Evolutionary conservation across 768 basidiomycete genomes (phyloP), one percentile per base, ranked within the genome.

Genomic region (Boletus tomentosulus): DNA sequence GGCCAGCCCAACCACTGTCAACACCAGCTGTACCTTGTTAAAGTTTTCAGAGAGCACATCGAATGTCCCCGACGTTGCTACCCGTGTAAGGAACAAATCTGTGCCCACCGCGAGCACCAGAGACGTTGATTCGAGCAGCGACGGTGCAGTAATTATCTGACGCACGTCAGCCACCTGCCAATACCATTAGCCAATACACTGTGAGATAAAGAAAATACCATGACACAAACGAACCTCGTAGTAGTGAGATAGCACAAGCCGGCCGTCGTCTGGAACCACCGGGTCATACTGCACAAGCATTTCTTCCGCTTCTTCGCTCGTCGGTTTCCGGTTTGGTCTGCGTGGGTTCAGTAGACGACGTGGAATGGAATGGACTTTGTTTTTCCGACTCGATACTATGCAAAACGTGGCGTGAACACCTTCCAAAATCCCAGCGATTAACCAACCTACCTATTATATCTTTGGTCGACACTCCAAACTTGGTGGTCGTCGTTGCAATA

Each of bases 21-120:
- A 70, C 57, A 95, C 82, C 24, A 98, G 76, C 69, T 98, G 96
- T 1, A 74, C 77, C 75, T 98, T 97, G 75, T 98, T 98, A 71
- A 98, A 98, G 63, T 77, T 85, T 68, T 94, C 89, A 62, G 82
- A 91, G 8, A 98, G 80, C 25, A 97, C 85, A 65, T 98, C 96
- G 62, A 98, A 98, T 19, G 92, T 92, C 38, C 82, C 84, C 11
- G 92, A 94, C 2, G 95, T 92, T 37, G 89, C 81, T 4, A 91
- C 79, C 15, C 92, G 82, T 11, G 91, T 91, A 27, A 85, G 74
- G 79, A 98, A 98, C 58, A 98, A 76, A 71, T 98, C 96, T 8
- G 94, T 77, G 5, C 96, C 95, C 62, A 86, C 85, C 1, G 85
- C 83, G 63, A 98, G 84, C 27, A 98, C 81, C 6, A 98, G 72